Evolutionary conservation across 2,329 filamentous ascomycete genomes (phyloP), one percentile per base, ranked within the genome.

Genomic region (Myrmaecium sp.): DNA sequence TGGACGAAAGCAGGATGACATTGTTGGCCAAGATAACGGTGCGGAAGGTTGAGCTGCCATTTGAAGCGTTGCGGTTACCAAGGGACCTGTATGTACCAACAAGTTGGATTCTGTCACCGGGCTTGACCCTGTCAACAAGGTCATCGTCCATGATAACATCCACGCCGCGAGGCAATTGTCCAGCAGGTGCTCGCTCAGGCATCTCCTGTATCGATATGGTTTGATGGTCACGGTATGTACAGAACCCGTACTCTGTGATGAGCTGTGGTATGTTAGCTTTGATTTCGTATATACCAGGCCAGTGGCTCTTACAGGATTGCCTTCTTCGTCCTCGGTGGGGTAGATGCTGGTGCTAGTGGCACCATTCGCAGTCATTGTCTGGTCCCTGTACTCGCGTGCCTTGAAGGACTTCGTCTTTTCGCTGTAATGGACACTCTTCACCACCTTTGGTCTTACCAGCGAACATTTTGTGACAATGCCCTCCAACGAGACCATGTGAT

Each of bases 181-280:
- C 89, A 32, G 89, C 86, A 28, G 89, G 89, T 2, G 89, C 89
- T 40, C 86, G 67, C 54, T 98, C 89, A 1, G 89, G 89, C 89
- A 98, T 98, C 59, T 98, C 89, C 55, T 98, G 89, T 38, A 98
- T 94, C 0, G 86, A 94, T 33, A 98, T 82, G 10, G 81, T 93
- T 52, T 98, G 89, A 48, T 98, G 89, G 49, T 98, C 89, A 45
- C 86, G 69, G 55, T 94, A 98, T 26, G 78, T 89, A 50, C 77
- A 91, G 57, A 91, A 86, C 14, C 89, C 89, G 49, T 95, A 98
- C 48, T 98, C 89, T 3, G 89, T 98, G 31, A 82, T 69, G 12
- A 98, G 64, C 56, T 68, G 35, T 10, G 27, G 27, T 14, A 19
- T 32, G 28, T 18, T 12, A 33, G 19, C 18, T 18, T 26, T 17